Percentiles rank a stretch among this genome's conserved stretches.
phyloP scores from a whole-genome alignment of 495 filamentous ascomycete genomes.

The Staphylotrichum longicolle region DNA sequence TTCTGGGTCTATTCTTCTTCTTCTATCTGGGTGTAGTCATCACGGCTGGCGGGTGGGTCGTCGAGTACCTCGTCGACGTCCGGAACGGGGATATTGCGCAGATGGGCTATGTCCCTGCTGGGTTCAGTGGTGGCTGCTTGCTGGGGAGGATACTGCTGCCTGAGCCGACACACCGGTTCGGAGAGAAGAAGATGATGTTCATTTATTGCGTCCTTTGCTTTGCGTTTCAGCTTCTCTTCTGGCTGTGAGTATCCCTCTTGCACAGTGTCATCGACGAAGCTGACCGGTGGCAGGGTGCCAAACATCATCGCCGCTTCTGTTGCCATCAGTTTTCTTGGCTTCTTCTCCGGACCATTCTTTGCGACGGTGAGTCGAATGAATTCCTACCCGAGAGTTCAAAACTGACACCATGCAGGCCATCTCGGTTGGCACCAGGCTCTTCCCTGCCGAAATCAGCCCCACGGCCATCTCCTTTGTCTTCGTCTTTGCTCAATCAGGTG shows the following conservation, averaged over 20 bases:
- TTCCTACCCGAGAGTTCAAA: not conserved
- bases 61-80: slow-evolving; percentile 66
- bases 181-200: slow-evolving; percentile 51
- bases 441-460: slow-evolving; percentile 43
- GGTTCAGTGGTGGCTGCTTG: slow-evolving; percentile 64
- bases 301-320: slow-evolving; percentile 70
- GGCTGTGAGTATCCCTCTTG: slow-evolving; percentile 39
- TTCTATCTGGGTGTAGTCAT: slow-evolving; percentile 46
- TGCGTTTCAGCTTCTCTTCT: slow-evolving; percentile 59
- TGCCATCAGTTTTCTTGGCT: slow-evolving; percentile 65
- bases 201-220: slow-evolving; percentile 53
- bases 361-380: slow-evolving; percentile 35
- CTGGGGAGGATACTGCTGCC: slow-evolving; percentile 51
- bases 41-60: slow-evolving; percentile 51
- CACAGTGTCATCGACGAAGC: not conserved
- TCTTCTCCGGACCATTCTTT: slow-evolving; percentile 61
- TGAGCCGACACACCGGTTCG: slow-evolving; percentile 53
- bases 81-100: slow-evolving; percentile 57
- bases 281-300: slow-evolving; percentile 46
- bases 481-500: slow-evolving; percentile 50
- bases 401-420: slow-evolving; percentile 32
- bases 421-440: slow-evolving; percentile 40
- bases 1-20: slow-evolving; percentile 52
- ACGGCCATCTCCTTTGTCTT: slow-evolving; percentile 47
- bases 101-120: slow-evolving; percentile 69